Base-by-base conservation (phyloP, 352 stramenopile species). In the Globisporangium carolinianum region DNA sequence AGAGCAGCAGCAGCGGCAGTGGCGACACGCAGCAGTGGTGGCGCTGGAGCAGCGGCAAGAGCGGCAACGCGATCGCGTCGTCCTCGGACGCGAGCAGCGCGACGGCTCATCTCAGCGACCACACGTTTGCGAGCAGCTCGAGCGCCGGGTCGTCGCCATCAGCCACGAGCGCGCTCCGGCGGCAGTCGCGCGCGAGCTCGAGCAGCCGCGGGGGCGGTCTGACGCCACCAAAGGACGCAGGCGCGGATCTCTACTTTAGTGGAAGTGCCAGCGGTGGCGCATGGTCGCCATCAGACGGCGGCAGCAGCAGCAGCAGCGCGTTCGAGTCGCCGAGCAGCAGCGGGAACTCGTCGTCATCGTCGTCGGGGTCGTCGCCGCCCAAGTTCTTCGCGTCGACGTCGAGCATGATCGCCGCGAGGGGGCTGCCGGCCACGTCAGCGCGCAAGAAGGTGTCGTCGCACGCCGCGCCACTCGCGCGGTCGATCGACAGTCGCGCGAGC, bases 31-130 rank as follows among this genome's bases (percentile, higher is more conserved):
- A 45, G 45, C 61, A 72, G 17, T 91, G 80, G 83, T 91, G 79
- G 83, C 76, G 78, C 55, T 93, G 80, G 80, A 87, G 70, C 2
- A 78, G 86, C 50, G 83, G 80, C 57, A 85, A 82, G 60, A 91
- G 78, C 55, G 80, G 80, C 57, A 12, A 8, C 7, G 82, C 62
- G 43, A 69, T 85, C 51, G 78, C 74, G 52, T 87, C 76, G 3
- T 86, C 76, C 4, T 85, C 76, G 12, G 63, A 74, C 41, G 39
- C 51, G 51, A n/a, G 10, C 12, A 12, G 14, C 32, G n/a, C 38
- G 4, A 35, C 45, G 15, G 24, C 36, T 56, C n/a, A 38, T 36
- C 35, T 38, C 45, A 51, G 43, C 45, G 60, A 57, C 41, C 37
- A 67, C 53, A 38, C 46, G 15, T 69, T 73, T 47, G 68, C 53